Base-by-base conservation (phyloP, 805 yeast species). In the Candida jianshihensis region DNA sequence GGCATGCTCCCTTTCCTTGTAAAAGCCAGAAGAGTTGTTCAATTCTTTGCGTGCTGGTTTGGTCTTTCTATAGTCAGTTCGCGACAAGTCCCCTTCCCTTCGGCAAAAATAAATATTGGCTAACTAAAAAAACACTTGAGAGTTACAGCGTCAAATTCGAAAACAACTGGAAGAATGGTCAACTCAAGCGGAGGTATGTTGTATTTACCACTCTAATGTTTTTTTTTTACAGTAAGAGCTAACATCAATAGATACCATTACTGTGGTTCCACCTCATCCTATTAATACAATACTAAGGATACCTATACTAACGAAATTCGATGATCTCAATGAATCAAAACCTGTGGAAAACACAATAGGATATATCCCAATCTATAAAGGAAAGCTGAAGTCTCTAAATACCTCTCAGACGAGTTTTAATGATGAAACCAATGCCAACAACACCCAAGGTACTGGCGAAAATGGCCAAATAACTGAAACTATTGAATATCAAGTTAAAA, bases 321-420 rank as follows among this genome's bases (percentile, higher is more conserved):
- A 34, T 20, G 31, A 34, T 19, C 27, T 34, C 10, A 10, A 28
- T 21, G 36, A 34, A 12, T 20, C 18, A 26, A 20, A 26, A 6
- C 21, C 11, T 18, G 14, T 33, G 13, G 47, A 49, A 14, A 49
- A 46, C 35, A 34, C 19, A 11, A 30, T 46, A n/a, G 54, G 50
- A 6, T 40, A 46, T 9, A 40, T 49, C 6, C 54, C 54, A 4
- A 31, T 49, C 4, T 35, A 38, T 27, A 34, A 41, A 14, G 44
- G 39, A 22, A 38, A 38, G 16, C 20, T 31, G 15, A 31, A 38
- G 17, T 35, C 28, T 19, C 36, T 41, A 11, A 20, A 27, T 15
- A 35, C 41, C 16, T 34, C 14, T 27, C 6, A 14, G n/a, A n/a
- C 11, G 6, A n/a, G 15, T 26, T 6, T 13, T 18, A 18, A 17